phyloP scores from a whole-genome alignment of 306 rosid species.

The Sicyos baderoa region DNA sequence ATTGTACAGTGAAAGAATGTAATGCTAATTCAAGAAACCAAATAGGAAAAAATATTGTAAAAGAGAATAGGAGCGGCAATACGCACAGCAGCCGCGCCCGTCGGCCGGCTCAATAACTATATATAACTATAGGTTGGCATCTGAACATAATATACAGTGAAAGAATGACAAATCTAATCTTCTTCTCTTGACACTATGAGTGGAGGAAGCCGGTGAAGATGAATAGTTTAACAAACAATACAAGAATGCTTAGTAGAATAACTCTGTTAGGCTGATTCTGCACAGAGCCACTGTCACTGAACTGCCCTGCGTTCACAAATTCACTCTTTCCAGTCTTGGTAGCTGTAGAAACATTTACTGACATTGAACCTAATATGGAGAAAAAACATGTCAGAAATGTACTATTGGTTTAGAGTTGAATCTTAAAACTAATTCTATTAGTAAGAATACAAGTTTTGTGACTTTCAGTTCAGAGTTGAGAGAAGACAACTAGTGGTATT shows the following conservation, averaged over 20 bases:
- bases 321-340: conserved; percentile 58
- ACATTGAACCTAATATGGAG: conserved; percentile 46
- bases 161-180: conserved; percentile 5
- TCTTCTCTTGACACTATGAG: conserved; percentile 30
- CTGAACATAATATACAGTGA: not conserved
- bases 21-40: not conserved
- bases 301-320: conserved; percentile 63
- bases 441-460: not conserved
- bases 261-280: conserved; percentile 16
- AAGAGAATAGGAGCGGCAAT: not conserved
- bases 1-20: not conserved
- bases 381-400: conserved; percentile 6
- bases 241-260: conserved; percentile 20
- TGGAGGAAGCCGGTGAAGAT: conserved; percentile 32
- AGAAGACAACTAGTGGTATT: not conserved
- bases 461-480: not conserved
- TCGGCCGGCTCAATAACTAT: not conserved
- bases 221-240: conserved; percentile 34
- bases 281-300: conserved; percentile 39
- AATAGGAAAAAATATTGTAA: not conserved
- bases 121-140: not conserved
- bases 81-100: not conserved
- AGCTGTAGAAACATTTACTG: conserved; percentile 77
- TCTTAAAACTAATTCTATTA: no score
- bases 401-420: not conserved